phyloP scores from a whole-genome alignment of 495 filamentous ascomycete species.

The Polyplosphaeria fusca region DNA sequence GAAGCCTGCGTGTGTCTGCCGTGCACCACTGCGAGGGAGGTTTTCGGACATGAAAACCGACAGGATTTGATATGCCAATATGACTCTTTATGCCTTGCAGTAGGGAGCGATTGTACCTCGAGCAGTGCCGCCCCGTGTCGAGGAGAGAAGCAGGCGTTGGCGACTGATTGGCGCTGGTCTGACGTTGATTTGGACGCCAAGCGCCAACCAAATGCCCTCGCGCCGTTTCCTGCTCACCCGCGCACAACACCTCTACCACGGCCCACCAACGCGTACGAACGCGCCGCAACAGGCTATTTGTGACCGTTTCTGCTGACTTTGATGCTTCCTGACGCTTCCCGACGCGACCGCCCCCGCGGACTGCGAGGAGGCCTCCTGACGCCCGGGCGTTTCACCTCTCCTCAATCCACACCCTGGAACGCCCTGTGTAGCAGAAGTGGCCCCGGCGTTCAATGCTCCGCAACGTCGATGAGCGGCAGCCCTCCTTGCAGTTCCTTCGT shows the following conservation, averaged over 20 bases:
- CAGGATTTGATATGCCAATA: constrained; percentile 10
- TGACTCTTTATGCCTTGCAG: constrained; percentile 9
- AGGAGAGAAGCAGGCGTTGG: neutral
- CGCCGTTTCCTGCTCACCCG: too few species aligned
- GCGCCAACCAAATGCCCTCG: too few species aligned
- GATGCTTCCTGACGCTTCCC: neutral
- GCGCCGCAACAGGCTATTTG: neutral
- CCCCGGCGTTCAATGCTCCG: constrained; percentile 28
- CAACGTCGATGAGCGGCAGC: constrained; percentile 22
- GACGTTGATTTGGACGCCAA: neutral
- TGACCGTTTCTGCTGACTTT: neutral
- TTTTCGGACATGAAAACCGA: too few species aligned
- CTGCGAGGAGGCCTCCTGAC: constrained; percentile 2
- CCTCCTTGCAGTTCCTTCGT: constrained; percentile 30
- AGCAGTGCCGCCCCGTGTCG: neutral
- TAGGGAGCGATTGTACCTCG: neutral
- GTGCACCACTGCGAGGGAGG: neutral
- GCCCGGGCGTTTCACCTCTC: neutral
- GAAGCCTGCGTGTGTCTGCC: neutral
- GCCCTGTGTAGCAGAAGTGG: constrained; percentile 24
- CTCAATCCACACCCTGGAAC: constrained; percentile 25
- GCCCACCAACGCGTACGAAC: neutral
- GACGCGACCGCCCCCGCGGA: constrained; percentile 1
- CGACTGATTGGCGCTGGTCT: constrained; percentile 8
- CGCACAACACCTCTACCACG: neutral